Evolutionary conservation across 305 asterid species (phyloP), one percentile per base, ranked within the genome.

Genomic region (Solanum hybrid): DNA sequence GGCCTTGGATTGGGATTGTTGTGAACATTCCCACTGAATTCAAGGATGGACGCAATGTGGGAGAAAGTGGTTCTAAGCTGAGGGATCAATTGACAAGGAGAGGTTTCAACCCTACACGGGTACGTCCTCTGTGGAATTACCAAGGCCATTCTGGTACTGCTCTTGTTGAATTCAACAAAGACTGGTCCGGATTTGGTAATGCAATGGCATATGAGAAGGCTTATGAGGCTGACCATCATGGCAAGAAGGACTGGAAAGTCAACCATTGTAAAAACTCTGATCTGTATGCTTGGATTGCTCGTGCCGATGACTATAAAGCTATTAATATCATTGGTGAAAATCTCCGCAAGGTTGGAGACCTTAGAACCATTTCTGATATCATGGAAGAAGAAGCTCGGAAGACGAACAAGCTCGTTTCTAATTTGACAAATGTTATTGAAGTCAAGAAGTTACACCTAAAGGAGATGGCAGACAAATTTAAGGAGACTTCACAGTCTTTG

Each of bases 201-300:
- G 98, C 96, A 85, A 93, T 93, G 95, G 91, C 95, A 33, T 96
- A 93, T 87, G 97, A 95, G 92, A 95, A 92, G 87, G 90, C 77
- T 88, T 94, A 93, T 72, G 95, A 93, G 90, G 95, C 95, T 89
- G 90, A 92, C 88, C 94, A 93, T 78, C 98, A 92, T 76, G 97
- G 98, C 78, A 92, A 92, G 92, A 92, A 77, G 90, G 90, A 93
- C 72, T 95, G 97, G 98, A 85, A 91, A 90, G 94, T 90, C 76
- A 94, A 90, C 81, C 92, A 90, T 90, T 95, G 90, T 8, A 51
- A 29, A 14, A 92, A 93, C 33, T 89, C 93, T 36, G 95, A 90
- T 91, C 92, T 95, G 70, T 96, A 93, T 91, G 99, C 96, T 75
- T 96, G 99, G 99, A 95, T 96, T 92, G 99, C 99, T 89, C 97